phyloP scores from a whole-genome alignment of 169 alveolate genomes.

The Eimeria maxima region DNA sequence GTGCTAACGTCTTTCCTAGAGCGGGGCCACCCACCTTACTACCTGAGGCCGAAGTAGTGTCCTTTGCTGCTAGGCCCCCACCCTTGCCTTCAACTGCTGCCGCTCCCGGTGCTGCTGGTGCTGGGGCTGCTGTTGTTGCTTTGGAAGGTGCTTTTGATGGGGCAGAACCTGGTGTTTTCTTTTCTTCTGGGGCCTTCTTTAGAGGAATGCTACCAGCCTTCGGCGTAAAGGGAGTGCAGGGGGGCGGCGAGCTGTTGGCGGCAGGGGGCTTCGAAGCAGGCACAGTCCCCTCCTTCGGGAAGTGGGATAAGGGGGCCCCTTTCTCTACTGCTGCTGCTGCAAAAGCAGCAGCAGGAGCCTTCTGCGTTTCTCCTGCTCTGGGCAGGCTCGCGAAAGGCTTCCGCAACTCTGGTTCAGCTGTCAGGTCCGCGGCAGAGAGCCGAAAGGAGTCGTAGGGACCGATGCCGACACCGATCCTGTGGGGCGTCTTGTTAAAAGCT shows the following conservation, averaged over 20 bases:
- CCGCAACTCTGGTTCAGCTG: constrained; percentile 20
- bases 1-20: background rate
- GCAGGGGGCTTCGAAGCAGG: constrained; percentile 17
- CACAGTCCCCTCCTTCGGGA: background rate
- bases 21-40: background rate
- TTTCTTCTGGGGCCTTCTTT: constrained; percentile 1
- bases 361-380: background rate
- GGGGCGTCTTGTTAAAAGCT: background rate
- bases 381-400: constrained; percentile 53
- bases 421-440: constrained; percentile 33
- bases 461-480: background rate
- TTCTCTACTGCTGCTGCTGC: background rate
- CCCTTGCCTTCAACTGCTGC: background rate
- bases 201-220: background rate
- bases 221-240: background rate
- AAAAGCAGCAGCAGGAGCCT: background rate
- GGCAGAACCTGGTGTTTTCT: background rate
- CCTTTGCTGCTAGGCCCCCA: constrained; percentile 24
- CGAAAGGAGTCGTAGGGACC: background rate
- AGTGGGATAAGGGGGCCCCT: background rate
- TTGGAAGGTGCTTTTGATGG: background rate
- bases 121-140: constrained; percentile 46
- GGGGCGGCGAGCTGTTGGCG: constrained; percentile 3
- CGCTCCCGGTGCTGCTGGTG: constrained; percentile 7
- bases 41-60: background rate